phyloP scores from a whole-genome alignment of 768 basidiomycete species.

The Hericium erinaceus region DNA sequence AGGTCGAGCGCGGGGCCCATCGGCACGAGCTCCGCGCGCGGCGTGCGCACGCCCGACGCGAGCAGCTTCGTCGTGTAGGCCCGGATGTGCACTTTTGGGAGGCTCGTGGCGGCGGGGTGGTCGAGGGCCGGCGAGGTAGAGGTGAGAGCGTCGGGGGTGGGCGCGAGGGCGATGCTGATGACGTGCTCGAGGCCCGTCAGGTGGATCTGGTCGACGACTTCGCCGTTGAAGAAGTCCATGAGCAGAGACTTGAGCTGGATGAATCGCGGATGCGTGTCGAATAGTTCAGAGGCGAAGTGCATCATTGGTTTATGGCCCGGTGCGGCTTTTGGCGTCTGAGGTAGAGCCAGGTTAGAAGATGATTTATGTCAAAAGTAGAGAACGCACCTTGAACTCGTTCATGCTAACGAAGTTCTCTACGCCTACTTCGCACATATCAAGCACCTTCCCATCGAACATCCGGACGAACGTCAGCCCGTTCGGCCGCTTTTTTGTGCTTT shows the following conservation, averaged over 20 bases:
- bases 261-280: constrained; percentile 90
- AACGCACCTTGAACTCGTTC: constrained; percentile 71
- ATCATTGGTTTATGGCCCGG: constrained; percentile 87
- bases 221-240: constrained; percentile 84
- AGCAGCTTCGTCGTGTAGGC: constrained; percentile 72
- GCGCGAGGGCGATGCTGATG: constrained; percentile 71
- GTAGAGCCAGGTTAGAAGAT: not conserved
- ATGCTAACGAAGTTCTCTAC: constrained; percentile 76
- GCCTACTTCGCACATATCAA: constrained; percentile 95
- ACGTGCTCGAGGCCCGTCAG: constrained; percentile 81
- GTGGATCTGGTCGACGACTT: constrained; percentile 75
- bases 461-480: constrained; percentile 78
- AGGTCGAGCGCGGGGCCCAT: constrained; percentile 93
- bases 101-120: constrained; percentile 18
- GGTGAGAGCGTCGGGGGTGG: constrained; percentile 48
- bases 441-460: constrained; percentile 74
- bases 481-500: constrained; percentile 91
- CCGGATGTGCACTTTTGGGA: constrained; percentile 85
- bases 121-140: constrained; percentile 22
- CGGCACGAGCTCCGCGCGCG: constrained; percentile 71
- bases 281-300: constrained; percentile 93
- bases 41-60: constrained; percentile 69
- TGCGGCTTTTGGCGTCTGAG: constrained; percentile 78
- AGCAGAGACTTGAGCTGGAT: constrained; percentile 87
- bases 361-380: not conserved